Evolutionary conservation across 2,329 filamentous ascomycete species (phyloP).

Genomic region (Alternaria sp.): DNA sequence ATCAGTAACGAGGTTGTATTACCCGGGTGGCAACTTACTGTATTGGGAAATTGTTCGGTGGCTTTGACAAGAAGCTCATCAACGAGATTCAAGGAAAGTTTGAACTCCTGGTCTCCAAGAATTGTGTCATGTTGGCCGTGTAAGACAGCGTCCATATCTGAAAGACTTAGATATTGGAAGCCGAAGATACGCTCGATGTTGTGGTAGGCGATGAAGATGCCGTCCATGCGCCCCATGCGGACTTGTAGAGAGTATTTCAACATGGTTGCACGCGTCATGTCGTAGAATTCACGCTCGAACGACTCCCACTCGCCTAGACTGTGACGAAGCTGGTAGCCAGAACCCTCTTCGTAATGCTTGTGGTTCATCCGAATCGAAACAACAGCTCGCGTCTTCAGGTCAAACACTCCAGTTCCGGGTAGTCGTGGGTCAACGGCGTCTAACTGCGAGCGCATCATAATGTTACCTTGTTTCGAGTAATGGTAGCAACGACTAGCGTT

Average conservation of each 20-base stretch:
- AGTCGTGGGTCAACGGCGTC: constrained; percentile 88
- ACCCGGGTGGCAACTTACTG: constrained; percentile 47
- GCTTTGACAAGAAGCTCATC: constrained; percentile 82
- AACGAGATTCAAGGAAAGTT: constrained; percentile 78
- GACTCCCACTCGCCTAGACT: constrained; percentile 85
- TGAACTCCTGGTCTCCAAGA: constrained; percentile 87
- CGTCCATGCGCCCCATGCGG: constrained; percentile 97
- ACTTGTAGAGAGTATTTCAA: constrained; percentile 97
- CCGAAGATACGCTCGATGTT: constrained; percentile 96
- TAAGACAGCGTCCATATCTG: constrained; percentile 89
- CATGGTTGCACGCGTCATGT: constrained; percentile 95
- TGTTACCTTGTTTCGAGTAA: constrained; percentile 85
- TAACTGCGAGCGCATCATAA: constrained; percentile 93
- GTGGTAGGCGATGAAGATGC: constrained; percentile 96
- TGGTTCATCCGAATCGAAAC: constrained; percentile 91
- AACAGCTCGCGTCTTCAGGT: constrained; percentile 94
- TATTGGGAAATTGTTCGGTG: constrained; percentile 76
- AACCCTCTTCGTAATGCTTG: constrained; percentile 72
- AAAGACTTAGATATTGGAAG: constrained; percentile 89
- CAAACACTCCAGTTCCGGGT: constrained; percentile 92
- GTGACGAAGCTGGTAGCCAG: constrained; percentile 85
- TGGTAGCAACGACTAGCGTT: constrained; percentile 69
- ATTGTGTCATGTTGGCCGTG: constrained; percentile 75
- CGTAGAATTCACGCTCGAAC: constrained; percentile 93
- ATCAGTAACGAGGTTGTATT: constrained; percentile 16